Evolutionary conservation across 1,139 yeast species (phyloP).

Genomic region (Protomyces lactucae-debilis): DNA sequence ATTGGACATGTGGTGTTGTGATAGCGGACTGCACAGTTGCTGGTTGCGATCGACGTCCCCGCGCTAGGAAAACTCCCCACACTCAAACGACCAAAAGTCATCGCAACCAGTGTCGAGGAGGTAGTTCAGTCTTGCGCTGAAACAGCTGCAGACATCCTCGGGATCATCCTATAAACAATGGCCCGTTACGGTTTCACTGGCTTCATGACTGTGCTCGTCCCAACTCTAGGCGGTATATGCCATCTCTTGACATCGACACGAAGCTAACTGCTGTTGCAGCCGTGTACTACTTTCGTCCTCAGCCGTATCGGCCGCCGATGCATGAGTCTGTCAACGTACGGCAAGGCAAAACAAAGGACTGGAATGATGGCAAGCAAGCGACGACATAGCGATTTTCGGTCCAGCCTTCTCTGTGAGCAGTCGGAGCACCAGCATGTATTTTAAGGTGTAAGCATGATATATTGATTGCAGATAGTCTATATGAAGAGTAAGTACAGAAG

Average conservation of each 20-base stretch:
- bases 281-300: neutral
- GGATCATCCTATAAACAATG: neutral
- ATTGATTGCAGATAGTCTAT: neutral
- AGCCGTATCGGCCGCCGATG: neutral
- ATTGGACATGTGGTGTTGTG: too few relatives aligned
- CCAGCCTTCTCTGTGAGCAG: too few relatives aligned
- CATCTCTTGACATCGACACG: neutral
- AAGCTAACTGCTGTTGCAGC: neutral
- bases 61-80: too few relatives aligned
- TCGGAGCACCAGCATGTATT: too few relatives aligned
- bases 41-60: too few relatives aligned
- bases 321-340: neutral
- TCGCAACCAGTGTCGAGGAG: too few relatives aligned
- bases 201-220: neutral
- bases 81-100: too few relatives aligned
- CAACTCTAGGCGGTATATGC: neutral
- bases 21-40: too few relatives aligned
- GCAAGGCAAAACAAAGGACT: neutral
- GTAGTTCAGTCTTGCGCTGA: too few relatives aligned
- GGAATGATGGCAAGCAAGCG: neutral
- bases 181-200: neutral
- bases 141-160: too few relatives aligned
- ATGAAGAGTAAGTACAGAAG: neutral
- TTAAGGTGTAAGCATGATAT: too few relatives aligned
- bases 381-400: neutral